Evolutionary conservation across 345 rosid genomes (phyloP).

Genomic region (Aurinia saxatilis): DNA sequence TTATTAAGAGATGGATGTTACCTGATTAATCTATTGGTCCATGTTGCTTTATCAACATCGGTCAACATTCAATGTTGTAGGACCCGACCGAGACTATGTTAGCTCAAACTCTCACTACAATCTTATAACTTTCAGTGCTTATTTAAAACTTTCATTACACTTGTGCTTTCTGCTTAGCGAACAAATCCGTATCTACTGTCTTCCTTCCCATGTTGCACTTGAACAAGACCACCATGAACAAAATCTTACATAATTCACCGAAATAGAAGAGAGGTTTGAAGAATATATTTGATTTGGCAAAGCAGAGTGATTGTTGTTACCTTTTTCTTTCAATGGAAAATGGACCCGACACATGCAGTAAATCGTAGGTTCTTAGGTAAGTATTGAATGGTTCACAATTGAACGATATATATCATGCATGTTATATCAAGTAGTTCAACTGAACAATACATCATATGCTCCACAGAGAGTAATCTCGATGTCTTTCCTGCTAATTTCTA

Average conservation of each 20-base stretch:
- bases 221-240: conserved; percentile 19
- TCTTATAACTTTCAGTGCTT: conserved; percentile 82
- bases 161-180: conserved; percentile 88
- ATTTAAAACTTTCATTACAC: conserved; percentile 81
- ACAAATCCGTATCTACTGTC: conserved; percentile 82
- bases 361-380: conserved; percentile 90
- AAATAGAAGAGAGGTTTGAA: neutral
- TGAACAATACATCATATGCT: neutral
- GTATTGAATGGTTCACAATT: conserved; percentile 98
- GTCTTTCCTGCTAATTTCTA: neutral
- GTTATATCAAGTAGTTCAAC: neutral
- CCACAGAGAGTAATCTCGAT: neutral
- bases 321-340: conserved; percentile 86
- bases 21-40: no score
- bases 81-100: no score
- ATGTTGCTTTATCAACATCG: no score
- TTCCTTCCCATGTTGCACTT: conserved; percentile 91
- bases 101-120: no score
- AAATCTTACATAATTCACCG: neutral
- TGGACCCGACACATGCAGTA: conserved; percentile 79
- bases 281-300: neutral
- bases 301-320: conserved; percentile 31
- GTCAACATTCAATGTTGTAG: no score
- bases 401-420: neutral
- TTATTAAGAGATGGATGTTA: no score